Evolutionary conservation across 1,284 basidiomycete species (phyloP).

Genomic region (Ustilago esculenta): DNA sequence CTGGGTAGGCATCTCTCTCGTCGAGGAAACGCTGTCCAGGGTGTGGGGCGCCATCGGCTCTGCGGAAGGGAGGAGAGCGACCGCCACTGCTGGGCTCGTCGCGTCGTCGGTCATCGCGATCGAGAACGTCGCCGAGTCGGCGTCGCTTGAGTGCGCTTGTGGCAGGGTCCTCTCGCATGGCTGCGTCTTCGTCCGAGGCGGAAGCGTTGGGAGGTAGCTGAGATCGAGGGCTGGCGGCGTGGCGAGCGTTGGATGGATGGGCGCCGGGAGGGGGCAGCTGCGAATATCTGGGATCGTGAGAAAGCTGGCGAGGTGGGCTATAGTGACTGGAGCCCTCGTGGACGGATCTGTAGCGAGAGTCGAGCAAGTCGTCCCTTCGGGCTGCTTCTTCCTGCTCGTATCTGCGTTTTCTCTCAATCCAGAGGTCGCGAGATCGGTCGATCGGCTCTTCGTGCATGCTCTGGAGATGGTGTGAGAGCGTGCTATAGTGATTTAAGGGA

Average conservation of each 20-base stretch:
- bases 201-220: constrained; percentile 23
- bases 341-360: constrained; percentile 29
- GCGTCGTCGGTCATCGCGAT: constrained; percentile 36
- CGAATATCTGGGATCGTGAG: constrained; percentile 27
- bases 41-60: constrained; percentile 23
- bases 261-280: constrained; percentile 10
- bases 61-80: constrained; percentile 37
- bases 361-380: constrained; percentile 36
- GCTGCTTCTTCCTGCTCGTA: constrained; percentile 39
- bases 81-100: constrained; percentile 21
- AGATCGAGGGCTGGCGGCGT: constrained; percentile 22
- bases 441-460: constrained; percentile 53
- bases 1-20: constrained; percentile 33
- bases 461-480: constrained; percentile 20
- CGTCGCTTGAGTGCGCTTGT: constrained; percentile 35
- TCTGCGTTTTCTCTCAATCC: constrained; percentile 51
- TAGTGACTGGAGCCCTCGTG: constrained; percentile 25
- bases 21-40: constrained; percentile 33
- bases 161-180: constrained; percentile 39
- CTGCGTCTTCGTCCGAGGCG: constrained; percentile 16
- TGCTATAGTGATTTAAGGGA: not conserved
- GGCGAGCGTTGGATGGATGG: constrained; percentile 10
- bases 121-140: constrained; percentile 33
- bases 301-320: constrained; percentile 22
- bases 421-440: constrained; percentile 50